phyloP scores from a whole-genome alignment of 2,329 filamentous ascomycete species.

The Gyromitra esculenta region DNA sequence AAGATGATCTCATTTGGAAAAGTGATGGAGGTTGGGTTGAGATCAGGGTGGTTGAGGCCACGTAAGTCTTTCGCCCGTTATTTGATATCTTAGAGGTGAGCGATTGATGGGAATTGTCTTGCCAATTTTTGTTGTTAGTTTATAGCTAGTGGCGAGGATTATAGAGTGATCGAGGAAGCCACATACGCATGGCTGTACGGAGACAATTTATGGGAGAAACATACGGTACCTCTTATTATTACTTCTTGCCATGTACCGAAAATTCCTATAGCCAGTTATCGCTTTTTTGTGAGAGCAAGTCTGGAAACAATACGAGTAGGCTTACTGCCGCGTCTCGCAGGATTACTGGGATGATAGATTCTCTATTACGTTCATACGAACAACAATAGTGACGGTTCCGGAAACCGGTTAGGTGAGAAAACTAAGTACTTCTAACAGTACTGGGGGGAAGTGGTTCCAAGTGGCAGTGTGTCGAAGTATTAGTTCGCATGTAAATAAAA shows the following conservation, averaged over 20 bases:
- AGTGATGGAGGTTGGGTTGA: conserved; percentile 4
- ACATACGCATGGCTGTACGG: neutral
- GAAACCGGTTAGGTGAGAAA: too few species aligned
- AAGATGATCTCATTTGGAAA: conserved; percentile 1
- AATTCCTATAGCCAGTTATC: too few species aligned
- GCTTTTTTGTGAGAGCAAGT: neutral
- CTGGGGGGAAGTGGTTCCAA: too few species aligned
- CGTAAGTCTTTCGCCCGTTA: neutral
- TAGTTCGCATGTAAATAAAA: too few species aligned
- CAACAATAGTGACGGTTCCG: too few species aligned
- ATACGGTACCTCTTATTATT: too few species aligned
- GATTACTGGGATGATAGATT: neutral
- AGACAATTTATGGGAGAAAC: too few species aligned
- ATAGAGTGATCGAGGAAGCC: neutral
- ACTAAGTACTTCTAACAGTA: too few species aligned
- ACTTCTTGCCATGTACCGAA: too few species aligned
- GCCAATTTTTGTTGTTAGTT: neutral
- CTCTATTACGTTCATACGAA: too few species aligned
- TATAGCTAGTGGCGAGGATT: neutral
- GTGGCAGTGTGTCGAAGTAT: too few species aligned
- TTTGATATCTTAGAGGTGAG: neutral
- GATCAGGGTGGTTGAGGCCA: conserved; percentile 5
- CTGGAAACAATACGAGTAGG: neutral
- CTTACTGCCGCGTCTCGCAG: neutral
- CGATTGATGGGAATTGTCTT: neutral